Base-by-base conservation (phyloP, 164 flowering plant genomes). In the Macadamia tetraphylla region DNA sequence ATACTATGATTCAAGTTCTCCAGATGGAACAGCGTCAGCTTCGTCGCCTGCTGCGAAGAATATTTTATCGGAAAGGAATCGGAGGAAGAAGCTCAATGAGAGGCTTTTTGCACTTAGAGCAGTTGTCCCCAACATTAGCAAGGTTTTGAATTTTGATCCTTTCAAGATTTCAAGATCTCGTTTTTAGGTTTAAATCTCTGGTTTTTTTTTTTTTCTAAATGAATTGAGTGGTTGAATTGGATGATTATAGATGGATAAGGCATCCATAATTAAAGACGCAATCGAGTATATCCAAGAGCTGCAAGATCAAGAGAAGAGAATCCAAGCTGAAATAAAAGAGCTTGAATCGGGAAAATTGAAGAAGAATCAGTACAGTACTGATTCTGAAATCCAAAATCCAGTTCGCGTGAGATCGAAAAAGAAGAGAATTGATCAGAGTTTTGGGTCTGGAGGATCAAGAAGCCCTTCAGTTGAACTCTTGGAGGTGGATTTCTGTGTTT, bases 61-160 rank as follows among this genome's bases (percentile, higher is more conserved):
- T 76, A 84, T 88, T 15, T 82, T 85, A 0, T 90, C 96, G 0
- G 98, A 92, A 85, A 86, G 96, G 66, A 92, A 88, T 52, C 68
- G 98, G 69, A 79, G 98, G 74, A 90, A 80, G 81, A 90, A 86
- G 78, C 90, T 90, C 8, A 92, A 88, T 56, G 94, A 92, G 0
- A 79, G 88, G 66, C 84, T 90, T 59, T 90, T 85, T 62, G 94
- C 98, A 23, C 93, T 90, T 42, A 70, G 98, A 71, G 72, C 96
- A 0, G 91, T 90, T 57, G 98, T 92, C 59, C 98, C 98, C 48
- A 92, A 86, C 63, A 92, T 92, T 60, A 88, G 75, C 69, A 92
- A 92, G 95, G 98, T 87, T 2, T 35, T 2, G 40, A 35, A 2
- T 5, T 35, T 35, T 2, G 49, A 32, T 13, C 9, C 1, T n/a